phyloP scores from a whole-genome alignment of 2,329 filamentous ascomycete genomes.

The Paecilomyces variotii region DNA sequence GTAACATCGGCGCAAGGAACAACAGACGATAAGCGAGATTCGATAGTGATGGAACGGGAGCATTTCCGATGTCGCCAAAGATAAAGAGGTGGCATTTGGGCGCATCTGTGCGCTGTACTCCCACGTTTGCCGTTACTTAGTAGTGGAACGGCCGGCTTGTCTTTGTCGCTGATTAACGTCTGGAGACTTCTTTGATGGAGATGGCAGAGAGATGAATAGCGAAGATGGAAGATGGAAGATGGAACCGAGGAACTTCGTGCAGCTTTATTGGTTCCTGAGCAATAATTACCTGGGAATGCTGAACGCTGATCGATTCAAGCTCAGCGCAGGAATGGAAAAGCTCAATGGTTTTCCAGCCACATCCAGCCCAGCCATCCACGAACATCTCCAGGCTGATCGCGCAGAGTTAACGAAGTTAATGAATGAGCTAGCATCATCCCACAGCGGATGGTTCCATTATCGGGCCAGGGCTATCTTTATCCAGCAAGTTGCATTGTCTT shows the following conservation, averaged over 20 bases:
- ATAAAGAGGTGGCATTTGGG: constrained; percentile 32
- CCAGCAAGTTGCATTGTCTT: background rate
- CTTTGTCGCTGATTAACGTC: background rate
- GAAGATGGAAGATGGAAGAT: background rate
- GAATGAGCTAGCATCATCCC: background rate
- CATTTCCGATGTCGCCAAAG: background rate
- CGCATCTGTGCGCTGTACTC: background rate
- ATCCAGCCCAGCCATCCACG: background rate
- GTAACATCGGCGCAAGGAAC: background rate
- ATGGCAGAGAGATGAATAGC: background rate
- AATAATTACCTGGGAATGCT: background rate
- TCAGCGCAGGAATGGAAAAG: background rate
- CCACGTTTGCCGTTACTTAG: background rate
- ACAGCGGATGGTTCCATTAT: background rate
- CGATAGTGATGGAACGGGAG: background rate
- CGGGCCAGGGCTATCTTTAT: background rate
- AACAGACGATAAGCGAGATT: background rate
- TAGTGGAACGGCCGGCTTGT: background rate
- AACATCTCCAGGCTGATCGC: background rate
- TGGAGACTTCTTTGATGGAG: background rate
- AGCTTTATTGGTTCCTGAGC: background rate
- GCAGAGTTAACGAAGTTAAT: background rate
- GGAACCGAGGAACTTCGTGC: background rate
- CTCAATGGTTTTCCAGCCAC: background rate
- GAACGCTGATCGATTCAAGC: background rate